Base-by-base conservation (phyloP, 805 yeast species). In the Metschnikowia koreensis region DNA sequence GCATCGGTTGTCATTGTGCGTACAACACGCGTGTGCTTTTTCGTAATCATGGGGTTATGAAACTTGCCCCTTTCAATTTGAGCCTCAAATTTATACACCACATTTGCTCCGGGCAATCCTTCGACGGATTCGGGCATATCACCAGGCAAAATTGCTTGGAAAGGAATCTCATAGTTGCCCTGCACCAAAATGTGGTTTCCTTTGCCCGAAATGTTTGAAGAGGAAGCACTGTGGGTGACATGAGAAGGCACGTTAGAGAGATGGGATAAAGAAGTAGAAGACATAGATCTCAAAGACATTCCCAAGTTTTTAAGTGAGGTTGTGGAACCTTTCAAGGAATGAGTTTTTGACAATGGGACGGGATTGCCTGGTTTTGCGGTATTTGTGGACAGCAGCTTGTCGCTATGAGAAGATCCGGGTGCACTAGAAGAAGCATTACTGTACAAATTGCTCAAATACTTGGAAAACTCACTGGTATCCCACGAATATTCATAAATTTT, bases 161-260 rank as follows among this genome's bases (percentile, higher is more conserved):
- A 94, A 0, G 98, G 97, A 60, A 94, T 82, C 63, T 88, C 96
- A 64, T 93, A 91, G 66, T 88, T 88, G 0, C 98, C 98, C 54
- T 79, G 82, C 1, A 75, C 76, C 50, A 87, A 66, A 6, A 76
- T 68, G 53, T 79, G 81, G 33, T 54, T 54, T 39, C 60, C 63
- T 48, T 65, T 62, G 3, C 65, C 56, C 7, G 69, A 53, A 26
- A 66, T 48, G 55, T 61, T 66, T 11, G 67, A 48, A 17, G 67
- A 66, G 2, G 71, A 64, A n/a, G 60, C 51, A 29, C 45, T 52
- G 17, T 48, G 62, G n/a, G 63, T 50, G 7, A 41, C 17, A 15
- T 41, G 36, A 36, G 49, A 27, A 3, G 59, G 48, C 29, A 41
- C 51, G 53, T 70, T 66, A 46, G 46, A 41, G 54, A 58, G 50